Evolutionary conservation across 1,284 basidiomycete genomes (phyloP).

Genomic region (Amylostereum areolatum): DNA sequence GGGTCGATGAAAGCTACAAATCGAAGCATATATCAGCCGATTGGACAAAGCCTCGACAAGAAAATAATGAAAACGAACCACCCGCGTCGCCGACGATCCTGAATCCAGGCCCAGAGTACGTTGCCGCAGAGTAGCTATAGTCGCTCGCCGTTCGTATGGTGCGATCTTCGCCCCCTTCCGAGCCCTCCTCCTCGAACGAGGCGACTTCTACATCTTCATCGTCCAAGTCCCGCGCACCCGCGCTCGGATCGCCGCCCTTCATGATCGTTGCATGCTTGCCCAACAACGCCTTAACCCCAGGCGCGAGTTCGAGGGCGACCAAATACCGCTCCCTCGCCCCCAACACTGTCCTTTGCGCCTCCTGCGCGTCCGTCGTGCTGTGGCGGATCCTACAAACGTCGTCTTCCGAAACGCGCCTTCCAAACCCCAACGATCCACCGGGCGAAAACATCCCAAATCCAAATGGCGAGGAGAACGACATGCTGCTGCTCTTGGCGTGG

Average conservation of each 20-base stretch:
- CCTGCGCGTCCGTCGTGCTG: too few relatives aligned
- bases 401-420: conserved; percentile 17
- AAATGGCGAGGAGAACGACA: neutral
- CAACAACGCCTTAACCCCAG: conserved; percentile 48
- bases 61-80: conserved; percentile 36
- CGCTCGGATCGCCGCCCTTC: neutral
- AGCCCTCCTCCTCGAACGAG: too few relatives aligned
- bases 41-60: neutral
- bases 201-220: too few relatives aligned
- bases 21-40: neutral
- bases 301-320: conserved; percentile 34
- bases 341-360: neutral
- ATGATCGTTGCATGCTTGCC: conserved; percentile 5
- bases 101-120: conserved; percentile 53
- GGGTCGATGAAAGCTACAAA: conserved; percentile 68
- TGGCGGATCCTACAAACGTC: conserved; percentile 2
- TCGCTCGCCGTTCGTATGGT: conserved; percentile 46
- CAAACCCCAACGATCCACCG: conserved; percentile 10
- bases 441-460: neutral
- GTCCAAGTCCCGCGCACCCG: conserved; percentile 13
- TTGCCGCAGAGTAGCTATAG: conserved; percentile 63
- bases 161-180: conserved; percentile 11
- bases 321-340: conserved; percentile 29
- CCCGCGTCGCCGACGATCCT: conserved; percentile 71
- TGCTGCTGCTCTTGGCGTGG: too few relatives aligned